Evolutionary conservation across 257 asterid genomes (phyloP).

Genomic region (Nicotiana benthamiana): DNA sequence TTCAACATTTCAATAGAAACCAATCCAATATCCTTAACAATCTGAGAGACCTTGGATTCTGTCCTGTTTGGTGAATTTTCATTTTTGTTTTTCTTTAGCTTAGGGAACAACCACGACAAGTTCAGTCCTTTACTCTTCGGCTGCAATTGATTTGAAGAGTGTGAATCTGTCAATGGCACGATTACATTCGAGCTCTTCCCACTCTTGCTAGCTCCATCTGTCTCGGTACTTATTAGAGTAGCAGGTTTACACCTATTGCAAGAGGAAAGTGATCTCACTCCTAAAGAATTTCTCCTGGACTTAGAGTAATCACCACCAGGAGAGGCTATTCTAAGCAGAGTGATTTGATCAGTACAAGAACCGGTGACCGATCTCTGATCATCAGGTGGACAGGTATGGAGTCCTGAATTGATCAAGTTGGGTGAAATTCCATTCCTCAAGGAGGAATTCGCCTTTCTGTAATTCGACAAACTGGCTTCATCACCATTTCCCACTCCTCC

Average conservation of each 20-base stretch:
- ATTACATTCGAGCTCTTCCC: constrained; percentile 40
- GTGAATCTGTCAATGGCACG: constrained; percentile 66
- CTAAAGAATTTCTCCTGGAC: constrained; percentile 58
- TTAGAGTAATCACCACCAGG: constrained; percentile 35
- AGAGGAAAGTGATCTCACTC: constrained; percentile 55
- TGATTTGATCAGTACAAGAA: constrained; percentile 24
- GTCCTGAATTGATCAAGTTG: constrained; percentile 22
- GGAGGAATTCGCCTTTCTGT: constrained; percentile 44
- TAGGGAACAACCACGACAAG: constrained; percentile 70
- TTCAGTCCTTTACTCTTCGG: constrained; percentile 42
- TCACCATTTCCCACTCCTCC: constrained; percentile 23
- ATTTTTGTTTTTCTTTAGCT: constrained; percentile 59
- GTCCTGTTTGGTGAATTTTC: constrained; percentile 26
- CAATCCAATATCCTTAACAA: constrained; percentile 30
- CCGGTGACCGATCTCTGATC: constrained; percentile 40
- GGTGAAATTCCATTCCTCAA: constrained; percentile 32
- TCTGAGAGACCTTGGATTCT: constrained; percentile 31
- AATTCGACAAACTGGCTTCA: constrained; percentile 33
- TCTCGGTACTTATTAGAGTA: constrained; percentile 26
- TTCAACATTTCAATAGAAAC: constrained; percentile 41
- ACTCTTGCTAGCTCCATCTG: constrained; percentile 34
- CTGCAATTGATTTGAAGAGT: constrained; percentile 52
- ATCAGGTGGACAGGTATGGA: constrained; percentile 30
- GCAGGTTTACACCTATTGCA: constrained; percentile 67
- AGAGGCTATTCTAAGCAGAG: constrained; percentile 22